phyloP scores from a whole-genome alignment of 2,329 filamentous ascomycete genomes.

The Juglanconis sp. region DNA sequence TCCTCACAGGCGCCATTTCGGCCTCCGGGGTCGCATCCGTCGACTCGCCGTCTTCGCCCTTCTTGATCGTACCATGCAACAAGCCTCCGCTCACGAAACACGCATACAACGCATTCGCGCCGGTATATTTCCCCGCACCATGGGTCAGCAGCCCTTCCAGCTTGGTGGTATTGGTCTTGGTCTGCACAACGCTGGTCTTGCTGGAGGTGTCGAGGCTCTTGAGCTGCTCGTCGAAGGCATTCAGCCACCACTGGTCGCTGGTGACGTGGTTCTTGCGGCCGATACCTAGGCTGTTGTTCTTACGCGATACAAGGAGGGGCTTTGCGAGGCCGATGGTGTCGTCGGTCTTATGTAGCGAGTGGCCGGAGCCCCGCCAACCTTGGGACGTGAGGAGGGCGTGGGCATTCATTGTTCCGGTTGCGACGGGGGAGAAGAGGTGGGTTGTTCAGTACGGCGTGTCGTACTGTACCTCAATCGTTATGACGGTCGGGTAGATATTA shows the following conservation, averaged over 20 bases:
- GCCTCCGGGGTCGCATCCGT: slow-evolving; percentile 24
- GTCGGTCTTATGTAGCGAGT: slow-evolving; percentile 75
- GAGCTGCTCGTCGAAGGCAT: slow-evolving; percentile 87
- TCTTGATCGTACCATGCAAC: slow-evolving; percentile 66
- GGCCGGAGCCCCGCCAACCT: slow-evolving; percentile 86
- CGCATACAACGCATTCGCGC: slow-evolving; percentile 67
- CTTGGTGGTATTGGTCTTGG: slow-evolving; percentile 43
- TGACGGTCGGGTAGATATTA: neutral
- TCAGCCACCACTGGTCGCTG: slow-evolving; percentile 93
- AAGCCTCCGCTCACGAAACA: slow-evolving; percentile 81
- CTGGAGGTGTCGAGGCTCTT: slow-evolving; percentile 70
- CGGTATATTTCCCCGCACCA: slow-evolving; percentile 55
- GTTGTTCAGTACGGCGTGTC: neutral
- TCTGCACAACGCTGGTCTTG: slow-evolving; percentile 55
- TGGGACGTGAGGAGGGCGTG: slow-evolving; percentile 78
- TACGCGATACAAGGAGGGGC: slow-evolving; percentile 79
- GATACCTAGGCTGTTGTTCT: slow-evolving; percentile 76
- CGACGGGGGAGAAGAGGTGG: neutral
- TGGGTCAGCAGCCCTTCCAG: slow-evolving; percentile 53
- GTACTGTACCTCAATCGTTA: neutral
- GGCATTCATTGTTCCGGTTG: slow-evolving; percentile 69
- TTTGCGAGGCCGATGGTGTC: slow-evolving; percentile 74
- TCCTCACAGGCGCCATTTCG: slow-evolving; percentile 25
- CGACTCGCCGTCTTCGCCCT: slow-evolving; percentile 24
- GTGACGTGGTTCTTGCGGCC: slow-evolving; percentile 69